phyloP scores from a whole-genome alignment of 768 basidiomycete species.

The Hygrocybe punicea region DNA sequence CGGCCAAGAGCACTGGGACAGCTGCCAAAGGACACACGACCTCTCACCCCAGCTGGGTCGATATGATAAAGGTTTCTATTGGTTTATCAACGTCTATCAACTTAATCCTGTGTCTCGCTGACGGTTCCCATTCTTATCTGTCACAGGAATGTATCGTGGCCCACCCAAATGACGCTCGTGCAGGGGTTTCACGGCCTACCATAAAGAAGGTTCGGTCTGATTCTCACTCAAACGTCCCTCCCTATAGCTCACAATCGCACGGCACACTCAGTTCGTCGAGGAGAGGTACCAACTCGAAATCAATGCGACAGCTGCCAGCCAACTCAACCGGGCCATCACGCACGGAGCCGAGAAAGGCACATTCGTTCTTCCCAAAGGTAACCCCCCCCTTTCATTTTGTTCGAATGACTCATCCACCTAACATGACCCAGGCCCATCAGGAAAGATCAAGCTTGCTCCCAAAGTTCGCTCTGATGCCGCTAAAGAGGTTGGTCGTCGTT shows the following conservation, averaged over 20 bases:
- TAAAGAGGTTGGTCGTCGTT: conserved; percentile 41
- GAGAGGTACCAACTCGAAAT: conserved; percentile 76
- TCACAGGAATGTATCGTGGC: conserved; percentile 67
- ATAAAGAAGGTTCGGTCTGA: conserved; percentile 67
- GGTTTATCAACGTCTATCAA: conserved; percentile 5
- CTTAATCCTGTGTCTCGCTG: conserved; percentile 2
- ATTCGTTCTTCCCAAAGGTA: conserved; percentile 52
- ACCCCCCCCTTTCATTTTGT: conserved; percentile 5
- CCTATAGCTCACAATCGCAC: not conserved
- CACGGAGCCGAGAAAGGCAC: conserved; percentile 47
- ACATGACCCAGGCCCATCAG: conserved; percentile 36
- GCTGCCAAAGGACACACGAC: conserved; percentile 25
- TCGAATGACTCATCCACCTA: conserved; percentile 1
- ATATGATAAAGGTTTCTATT: conserved; percentile 71
- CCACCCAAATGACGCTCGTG: conserved; percentile 65
- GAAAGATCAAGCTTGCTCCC: conserved; percentile 60
- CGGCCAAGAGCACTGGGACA: conserved; percentile 34
- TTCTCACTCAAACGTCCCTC: conserved; percentile 1
- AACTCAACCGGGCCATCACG: conserved; percentile 79
- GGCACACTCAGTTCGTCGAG: conserved; percentile 64
- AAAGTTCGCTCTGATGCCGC: conserved; percentile 57
- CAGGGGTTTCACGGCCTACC: conserved; percentile 73
- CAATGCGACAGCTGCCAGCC: conserved; percentile 65
- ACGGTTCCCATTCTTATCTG: conserved; percentile 36
- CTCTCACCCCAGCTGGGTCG: conserved; percentile 65